Percentiles rank a stretch among this genome's conserved stretches.
phyloP scores from a whole-genome alignment of 2,329 filamentous ascomycete species.

The Neonectria punicea region DNA sequence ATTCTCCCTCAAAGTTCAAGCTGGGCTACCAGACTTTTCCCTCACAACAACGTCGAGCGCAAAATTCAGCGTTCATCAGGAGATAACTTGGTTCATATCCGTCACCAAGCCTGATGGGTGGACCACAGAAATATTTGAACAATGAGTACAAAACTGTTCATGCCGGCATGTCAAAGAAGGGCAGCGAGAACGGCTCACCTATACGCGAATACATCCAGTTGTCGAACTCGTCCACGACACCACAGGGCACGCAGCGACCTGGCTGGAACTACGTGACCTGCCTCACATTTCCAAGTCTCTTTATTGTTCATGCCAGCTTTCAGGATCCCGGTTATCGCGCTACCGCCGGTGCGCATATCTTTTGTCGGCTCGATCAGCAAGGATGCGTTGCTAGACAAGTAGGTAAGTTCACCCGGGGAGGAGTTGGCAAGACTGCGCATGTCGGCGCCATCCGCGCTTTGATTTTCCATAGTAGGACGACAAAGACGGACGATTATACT shows the following conservation, averaged over 20 bases:
- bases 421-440: too few species aligned
- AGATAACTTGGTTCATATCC: slow-evolving; percentile 5
- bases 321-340: slow-evolving; percentile 8
- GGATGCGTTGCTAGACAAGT: slow-evolving; percentile 2
- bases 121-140: slow-evolving; percentile 1
- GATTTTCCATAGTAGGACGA: too few species aligned
- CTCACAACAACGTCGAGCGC: slow-evolving; percentile 1
- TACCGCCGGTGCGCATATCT: slow-evolving; percentile 7
- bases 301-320: slow-evolving; percentile 3
- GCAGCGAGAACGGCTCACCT: background rate
- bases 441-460: too few species aligned
- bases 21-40: slow-evolving; percentile 1
- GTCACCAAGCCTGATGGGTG: slow-evolving; percentile 3
- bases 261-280: slow-evolving; percentile 7
- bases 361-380: slow-evolving; percentile 7
- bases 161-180: slow-evolving; percentile 3
- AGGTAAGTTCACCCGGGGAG: background rate
- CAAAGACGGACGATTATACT: too few species aligned
- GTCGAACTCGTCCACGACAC: background rate
- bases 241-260: background rate
- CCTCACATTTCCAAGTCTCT: slow-evolving; percentile 5
- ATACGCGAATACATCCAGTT: background rate
- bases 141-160: slow-evolving; percentile 11
- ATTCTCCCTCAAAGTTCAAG: background rate
- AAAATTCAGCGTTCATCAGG: background rate